These are phyloP conservation scores for Melampsora abietis-canadensis DNA, from an alignment of 1,284 basidiomycete genomes.

Conservation along the genomic window DNA sequence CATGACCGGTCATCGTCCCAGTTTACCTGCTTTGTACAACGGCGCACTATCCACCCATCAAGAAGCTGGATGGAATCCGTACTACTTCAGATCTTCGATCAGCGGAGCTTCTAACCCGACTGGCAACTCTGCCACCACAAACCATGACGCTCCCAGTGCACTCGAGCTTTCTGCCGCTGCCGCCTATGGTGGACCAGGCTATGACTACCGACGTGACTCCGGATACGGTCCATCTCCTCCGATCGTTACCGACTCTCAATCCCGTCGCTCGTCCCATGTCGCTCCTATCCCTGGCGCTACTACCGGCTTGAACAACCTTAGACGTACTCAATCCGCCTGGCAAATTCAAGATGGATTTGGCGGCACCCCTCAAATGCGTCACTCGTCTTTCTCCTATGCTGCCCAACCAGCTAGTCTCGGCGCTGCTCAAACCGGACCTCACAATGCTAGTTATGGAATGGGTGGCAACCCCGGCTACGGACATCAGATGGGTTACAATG, in stretches of 20 bases:
- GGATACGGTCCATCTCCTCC: slow-evolving; percentile 39
- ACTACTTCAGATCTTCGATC: slow-evolving; percentile 27
- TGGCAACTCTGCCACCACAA: neutral
- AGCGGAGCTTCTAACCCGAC: slow-evolving; percentile 5
- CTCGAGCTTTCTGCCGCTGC: slow-evolving; percentile 36
- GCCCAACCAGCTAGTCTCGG: slow-evolving; percentile 3
- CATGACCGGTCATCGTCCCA: slow-evolving; percentile 29
- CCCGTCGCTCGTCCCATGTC: slow-evolving; percentile 33
- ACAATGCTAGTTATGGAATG: slow-evolving; percentile 10
- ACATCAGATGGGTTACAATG: slow-evolving; percentile 4
- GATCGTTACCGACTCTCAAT: slow-evolving; percentile 16
- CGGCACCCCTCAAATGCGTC: slow-evolving; percentile 24
- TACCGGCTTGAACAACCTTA: slow-evolving; percentile 23
- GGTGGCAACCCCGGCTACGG: neutral
- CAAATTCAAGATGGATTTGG: slow-evolving; percentile 40
- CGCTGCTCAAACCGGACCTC: neutral
- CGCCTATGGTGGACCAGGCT: slow-evolving; percentile 26
- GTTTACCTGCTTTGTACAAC: slow-evolving; percentile 35
- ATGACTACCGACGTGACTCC: slow-evolving; percentile 42
- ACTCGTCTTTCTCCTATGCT: slow-evolving; percentile 35
- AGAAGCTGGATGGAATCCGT: slow-evolving; percentile 41
- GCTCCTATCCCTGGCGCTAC: neutral
- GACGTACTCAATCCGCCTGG: slow-evolving; percentile 43
- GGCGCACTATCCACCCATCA: neutral
- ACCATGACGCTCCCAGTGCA: slow-evolving; percentile 14